A percentile compares a stretch with the other conserved stretches of the same genome.
Evolutionary conservation across 805 yeast genomes (phyloP).

Genomic region (Hagleromyces aurorensis): DNA sequence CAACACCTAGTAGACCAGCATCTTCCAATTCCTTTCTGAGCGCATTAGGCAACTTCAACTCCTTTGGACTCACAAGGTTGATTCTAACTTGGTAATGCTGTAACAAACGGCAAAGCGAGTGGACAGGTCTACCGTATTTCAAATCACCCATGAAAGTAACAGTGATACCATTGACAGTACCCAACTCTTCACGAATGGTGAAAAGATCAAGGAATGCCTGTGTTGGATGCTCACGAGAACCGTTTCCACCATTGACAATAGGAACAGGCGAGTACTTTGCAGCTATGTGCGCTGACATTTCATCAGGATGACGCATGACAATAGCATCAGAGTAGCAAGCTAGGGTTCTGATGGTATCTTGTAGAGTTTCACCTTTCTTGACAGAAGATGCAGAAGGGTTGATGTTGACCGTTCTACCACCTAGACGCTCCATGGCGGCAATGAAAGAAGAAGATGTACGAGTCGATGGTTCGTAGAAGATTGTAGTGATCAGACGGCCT

Average conservation of each 20-base stretch:
- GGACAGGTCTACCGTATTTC: constrained; percentile 97
- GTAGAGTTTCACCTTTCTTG: constrained; percentile 95
- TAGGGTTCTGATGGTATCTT: constrained; percentile 90
- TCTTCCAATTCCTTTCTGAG: constrained; percentile 58
- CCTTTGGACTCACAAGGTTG: constrained; percentile 87
- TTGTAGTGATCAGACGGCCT: constrained; percentile 87
- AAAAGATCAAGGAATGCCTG: constrained; percentile 96
- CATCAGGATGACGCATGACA: constrained; percentile 93
- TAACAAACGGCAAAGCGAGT: constrained; percentile 84
- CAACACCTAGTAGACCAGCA: constrained; percentile 63
- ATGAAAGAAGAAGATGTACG: constrained; percentile 95
- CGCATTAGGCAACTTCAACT: constrained; percentile 72
- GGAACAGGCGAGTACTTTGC: constrained; percentile 97
- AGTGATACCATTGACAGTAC: constrained; percentile 96
- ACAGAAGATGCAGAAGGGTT: constrained; percentile 86
- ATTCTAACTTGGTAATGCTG: constrained; percentile 88
- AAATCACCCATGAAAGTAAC: constrained; percentile 99
- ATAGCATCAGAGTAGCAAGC: constrained; percentile 96
- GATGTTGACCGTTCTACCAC: constrained; percentile 92
- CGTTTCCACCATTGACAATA: constrained; percentile 96
- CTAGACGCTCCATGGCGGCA: constrained; percentile 99
- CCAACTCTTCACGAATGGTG: constrained; percentile 97
- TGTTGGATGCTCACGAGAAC: constrained; percentile 96
- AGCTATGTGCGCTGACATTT: constrained; percentile 86
- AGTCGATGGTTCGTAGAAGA: constrained; percentile 97